Conservation (phyloP, 345 rosid species). For the Isatis tinctoria region DNA sequence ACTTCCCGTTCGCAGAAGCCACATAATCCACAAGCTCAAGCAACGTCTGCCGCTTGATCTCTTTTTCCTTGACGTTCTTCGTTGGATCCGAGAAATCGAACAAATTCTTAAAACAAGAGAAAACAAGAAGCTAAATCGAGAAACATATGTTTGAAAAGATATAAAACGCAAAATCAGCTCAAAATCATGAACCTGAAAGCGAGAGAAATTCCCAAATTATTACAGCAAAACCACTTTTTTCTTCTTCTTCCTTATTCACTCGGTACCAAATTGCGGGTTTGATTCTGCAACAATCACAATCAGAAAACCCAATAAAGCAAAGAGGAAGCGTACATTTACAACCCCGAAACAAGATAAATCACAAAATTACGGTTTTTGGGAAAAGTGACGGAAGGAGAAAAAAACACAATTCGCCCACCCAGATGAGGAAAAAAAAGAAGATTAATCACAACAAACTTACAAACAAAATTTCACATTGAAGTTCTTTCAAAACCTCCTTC, state of each 20-base stretch:
- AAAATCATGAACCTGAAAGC: conserved; percentile 12
- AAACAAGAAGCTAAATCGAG: neutral
- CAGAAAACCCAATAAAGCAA: neutral
- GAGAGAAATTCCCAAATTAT: conserved; percentile 21
- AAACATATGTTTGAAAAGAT: neutral
- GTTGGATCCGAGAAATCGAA: conserved; percentile 73
- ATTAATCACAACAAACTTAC: conserved; percentile 27
- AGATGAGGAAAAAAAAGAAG: neutral
- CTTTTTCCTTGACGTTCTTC: conserved; percentile 75
- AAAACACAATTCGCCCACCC: conserved; percentile 18
- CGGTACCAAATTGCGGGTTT: conserved; percentile 8
- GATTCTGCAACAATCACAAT: conserved; percentile 8
- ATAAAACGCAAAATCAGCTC: neutral
- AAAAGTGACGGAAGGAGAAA: neutral
- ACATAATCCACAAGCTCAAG: conserved; percentile 77
- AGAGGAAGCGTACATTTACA: neutral
- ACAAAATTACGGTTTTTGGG: conserved; percentile 6
- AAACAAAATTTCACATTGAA: neutral
- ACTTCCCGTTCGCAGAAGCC: conserved; percentile 63
- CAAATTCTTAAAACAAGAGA: conserved; percentile 1
- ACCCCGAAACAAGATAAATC: conserved; percentile 10
- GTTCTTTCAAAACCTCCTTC: conserved; percentile 26
- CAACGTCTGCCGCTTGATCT: conserved; percentile 72
- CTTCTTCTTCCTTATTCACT: conserved; percentile 20
- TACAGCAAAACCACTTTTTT: conserved; percentile 11